Evolutionary conservation across 257 asterid species (phyloP).

Genomic region (Nicotiana noctiflora): DNA sequence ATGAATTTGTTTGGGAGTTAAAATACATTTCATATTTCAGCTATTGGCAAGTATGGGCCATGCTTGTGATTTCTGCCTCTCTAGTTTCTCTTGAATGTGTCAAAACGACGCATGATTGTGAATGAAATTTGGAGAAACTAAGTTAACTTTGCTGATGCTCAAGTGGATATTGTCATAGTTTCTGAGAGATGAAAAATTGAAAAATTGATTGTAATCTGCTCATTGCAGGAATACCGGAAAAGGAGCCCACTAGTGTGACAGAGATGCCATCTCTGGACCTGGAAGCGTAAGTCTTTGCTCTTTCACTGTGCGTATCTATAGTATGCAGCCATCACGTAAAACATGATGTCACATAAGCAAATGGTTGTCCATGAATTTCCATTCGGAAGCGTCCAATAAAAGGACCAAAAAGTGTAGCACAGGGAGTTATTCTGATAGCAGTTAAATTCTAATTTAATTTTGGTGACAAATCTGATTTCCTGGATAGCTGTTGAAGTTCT

Average conservation of each 20-base stretch:
- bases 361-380: neutral
- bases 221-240: conserved; percentile 44
- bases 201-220: neutral
- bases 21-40: neutral
- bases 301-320: neutral
- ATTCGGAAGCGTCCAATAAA: neutral
- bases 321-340: neutral
- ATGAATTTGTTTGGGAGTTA: neutral
- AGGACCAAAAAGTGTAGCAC: neutral
- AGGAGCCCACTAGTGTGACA: conserved; percentile 33
- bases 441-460: neutral
- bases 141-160: neutral
- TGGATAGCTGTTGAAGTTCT: no score
- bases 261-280: conserved; percentile 56
- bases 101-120: neutral
- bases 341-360: neutral
- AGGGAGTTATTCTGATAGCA: neutral
- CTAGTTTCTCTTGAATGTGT: neutral
- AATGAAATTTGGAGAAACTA: neutral
- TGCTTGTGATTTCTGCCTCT: neutral
- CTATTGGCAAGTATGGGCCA: neutral
- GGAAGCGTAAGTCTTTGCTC: conserved; percentile 45
- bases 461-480: no score
- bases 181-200: neutral
- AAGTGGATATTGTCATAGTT: neutral